Base-by-base conservation (phyloP, 2,329 filamentous ascomycete species). In the Cryoendolithus antarcticus region DNA sequence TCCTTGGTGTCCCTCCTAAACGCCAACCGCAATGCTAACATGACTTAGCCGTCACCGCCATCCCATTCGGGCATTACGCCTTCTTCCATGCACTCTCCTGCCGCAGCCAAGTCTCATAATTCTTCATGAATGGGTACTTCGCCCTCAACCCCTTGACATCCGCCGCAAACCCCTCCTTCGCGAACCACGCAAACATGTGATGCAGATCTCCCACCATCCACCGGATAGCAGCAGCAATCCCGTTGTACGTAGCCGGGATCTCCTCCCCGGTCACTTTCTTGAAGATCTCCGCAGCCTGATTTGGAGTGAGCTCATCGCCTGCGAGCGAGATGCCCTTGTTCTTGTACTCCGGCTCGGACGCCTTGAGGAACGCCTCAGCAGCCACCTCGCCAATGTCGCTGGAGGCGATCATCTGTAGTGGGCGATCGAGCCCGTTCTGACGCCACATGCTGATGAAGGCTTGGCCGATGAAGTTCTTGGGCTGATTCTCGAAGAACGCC, bases 401-500 rank as follows among this genome's bases (percentile, higher is more conserved):
- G 2, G 56, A 57, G 0, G 60, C 56, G 10, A 70, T 52, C n/a
- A 65, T 35, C 40, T 69, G 64, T 9, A 59, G 38, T 6, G 43
- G 45, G 3, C 39, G 24, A 9, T 51, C 38, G 2, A 30, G 8
- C 11, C 42, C 44, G 28, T 50, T 49, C 0, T 58, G 54, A 29
- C 62, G 55, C 52, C 66, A 64, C 9, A 63, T 59, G 0, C 69
- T 62, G 0, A 64, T 51, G 49, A 74, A 72, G 2, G 67, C 59
- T 41, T 67, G 68, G 3, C 67, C 68, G 6, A 62, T 45, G 46
- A 72, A 67, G 8, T 61, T 62, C 0, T 65, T 61, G 2, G 50
- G 55, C 4, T 73, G 48, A 56, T 79, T 76, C 37, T 81, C 75
- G 62, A 77, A 73, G 58, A 81, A 81, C 2, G 70, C 72, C 0